Base-by-base conservation (phyloP, 352 stramenopile genomes). In the Pythium pyrilobum region DNA sequence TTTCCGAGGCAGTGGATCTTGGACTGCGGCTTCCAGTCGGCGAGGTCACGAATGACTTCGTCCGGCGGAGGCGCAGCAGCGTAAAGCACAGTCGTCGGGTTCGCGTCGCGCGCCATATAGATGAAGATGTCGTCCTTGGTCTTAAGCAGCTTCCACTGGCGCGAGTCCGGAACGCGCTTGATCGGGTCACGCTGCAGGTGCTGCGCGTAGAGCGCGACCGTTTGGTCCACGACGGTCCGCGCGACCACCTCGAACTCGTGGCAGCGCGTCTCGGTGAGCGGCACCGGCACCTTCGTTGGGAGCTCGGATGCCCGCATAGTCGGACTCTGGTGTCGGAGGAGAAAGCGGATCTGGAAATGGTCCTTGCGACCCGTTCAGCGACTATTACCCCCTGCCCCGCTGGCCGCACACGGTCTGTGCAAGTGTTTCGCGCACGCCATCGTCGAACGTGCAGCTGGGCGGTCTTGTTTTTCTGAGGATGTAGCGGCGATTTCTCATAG, bases 1-100 rank as follows among this genome's bases (percentile, higher is more conserved):
- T 65, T 64, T 28, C 73, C 78, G n/a, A 76, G 66, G n/a, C 77
- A 50, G 13, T 79, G 56, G 37, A 88, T 51, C 55, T 68, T 71
- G 31, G 69, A 59, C 24, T 67, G 46, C 56, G 15, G 67, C 66
- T 24, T 72, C 52, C 72, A 45, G 67, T 70, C 27, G 60, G 62
- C 13, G 13, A 10, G n/a, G 28, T 21, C 20, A 15, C 20, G 18
- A 44, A 21, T 16, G 23, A n/a, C n/a, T n/a, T n/a, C 13, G 3
- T 32, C 25, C 7, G n/a, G 10, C 9, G 29, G 13, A 2, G 36
- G 39, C n/a, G 62, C 55, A 4, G 34, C 58, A 42, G 76, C 66
- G 31, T 74, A 62, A 27, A 78, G 63, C 10, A 34, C 49, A 18
- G 34, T 39, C 34, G 34, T n/a, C 6, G 34, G 34, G 34, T 39